These are phyloP conservation scores for Aspergillus novofumigatus DNA, from an alignment of 2,329 filamentous ascomycete genomes.

Conservation along the genomic window DNA sequence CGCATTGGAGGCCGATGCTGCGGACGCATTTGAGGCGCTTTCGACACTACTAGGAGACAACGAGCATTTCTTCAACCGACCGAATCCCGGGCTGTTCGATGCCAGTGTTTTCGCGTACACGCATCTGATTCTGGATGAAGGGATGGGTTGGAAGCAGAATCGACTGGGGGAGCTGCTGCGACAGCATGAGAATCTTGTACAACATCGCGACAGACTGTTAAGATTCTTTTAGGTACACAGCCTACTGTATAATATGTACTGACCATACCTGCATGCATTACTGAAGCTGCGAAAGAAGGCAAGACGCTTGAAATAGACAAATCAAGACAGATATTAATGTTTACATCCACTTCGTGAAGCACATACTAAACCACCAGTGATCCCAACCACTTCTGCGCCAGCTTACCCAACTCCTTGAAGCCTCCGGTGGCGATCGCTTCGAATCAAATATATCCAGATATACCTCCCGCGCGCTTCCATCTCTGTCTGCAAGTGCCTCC, in stretches of 20 bases:
- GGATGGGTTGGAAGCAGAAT: slow-evolving; percentile 61
- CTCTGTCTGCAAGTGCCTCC: neutral
- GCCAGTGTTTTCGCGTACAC: slow-evolving; percentile 88
- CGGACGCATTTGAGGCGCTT: slow-evolving; percentile 60
- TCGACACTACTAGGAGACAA: slow-evolving; percentile 55
- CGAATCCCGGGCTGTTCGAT: slow-evolving; percentile 71
- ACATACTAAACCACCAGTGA: slow-evolving; percentile 51
- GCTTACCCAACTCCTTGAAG: slow-evolving; percentile 51
- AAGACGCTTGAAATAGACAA: neutral
- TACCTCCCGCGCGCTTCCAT: slow-evolving; percentile 3
- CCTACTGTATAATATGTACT: slow-evolving; percentile 13
- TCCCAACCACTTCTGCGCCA: slow-evolving; percentile 60
- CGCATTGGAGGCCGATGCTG: slow-evolving; percentile 57
- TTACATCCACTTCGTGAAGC: slow-evolving; percentile 37
- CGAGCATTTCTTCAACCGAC: slow-evolving; percentile 57
- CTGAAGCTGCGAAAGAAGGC: neutral
- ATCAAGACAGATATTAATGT: slow-evolving; percentile 2
- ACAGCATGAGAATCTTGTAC: slow-evolving; percentile 59
- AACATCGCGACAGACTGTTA: slow-evolving; percentile 59
- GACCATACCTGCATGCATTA: neutral
- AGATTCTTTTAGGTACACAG: slow-evolving; percentile 43
- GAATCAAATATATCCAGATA: slow-evolving; percentile 40
- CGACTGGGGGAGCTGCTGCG: slow-evolving; percentile 55
- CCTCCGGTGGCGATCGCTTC: slow-evolving; percentile 24
- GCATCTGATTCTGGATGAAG: slow-evolving; percentile 67